Base-by-base conservation (phyloP, 179 eudicot genomes). In the Pouteria campechiana region DNA sequence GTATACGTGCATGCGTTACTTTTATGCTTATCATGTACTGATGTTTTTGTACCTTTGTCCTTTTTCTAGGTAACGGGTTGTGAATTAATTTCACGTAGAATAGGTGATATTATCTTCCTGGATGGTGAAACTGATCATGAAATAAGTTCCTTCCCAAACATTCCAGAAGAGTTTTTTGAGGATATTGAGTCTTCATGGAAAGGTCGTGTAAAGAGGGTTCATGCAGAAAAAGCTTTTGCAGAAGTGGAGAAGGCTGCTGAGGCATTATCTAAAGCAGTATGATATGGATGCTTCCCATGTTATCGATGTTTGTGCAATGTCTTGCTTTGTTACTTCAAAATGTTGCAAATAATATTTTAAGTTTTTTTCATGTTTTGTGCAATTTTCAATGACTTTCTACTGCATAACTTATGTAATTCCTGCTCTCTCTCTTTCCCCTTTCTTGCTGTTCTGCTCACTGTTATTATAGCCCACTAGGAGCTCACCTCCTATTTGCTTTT, bases 111-210 rank as follows among this genome's bases (percentile, higher is more conserved):
- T 22, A 70, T 92, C 32, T 67, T 70, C 19, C 44, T 73, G 32
- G 92, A 87, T 32, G 77, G 76, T 52, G 99, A 87, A 70, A 57
- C 40, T 14, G 82, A 75, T 58, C 87, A 77, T 52, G 65, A 64
- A 31, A 44, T 65, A 28, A 68, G 74, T 58, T 73, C 81, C 18
- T 63, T 42, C 23, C 46, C 69, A 32, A 54, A 49, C 34, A 59
- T 92, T 41, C 96, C 99, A 18, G 46, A 63, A 63, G 94, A 79
- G 2, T 83, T 92, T 52, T 79, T 79, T 48, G 88, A 77, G 69
- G 96, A 79, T 36, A 67, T 75, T 64, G 99, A 92, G 61, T 79
- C 88, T 11, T 54, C 83, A 33, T 92, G 96, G 96, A 92, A 83
- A 68, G 87, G 93, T 32, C 96, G 99, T 43, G 83, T 92, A 18